A percentile compares a stretch with the other conserved stretches of the same genome.
These are phyloP conservation scores for Pseudozyma tsukubaensis DNA, from an alignment of 1,284 basidiomycete species.

Conservation along the genomic window DNA sequence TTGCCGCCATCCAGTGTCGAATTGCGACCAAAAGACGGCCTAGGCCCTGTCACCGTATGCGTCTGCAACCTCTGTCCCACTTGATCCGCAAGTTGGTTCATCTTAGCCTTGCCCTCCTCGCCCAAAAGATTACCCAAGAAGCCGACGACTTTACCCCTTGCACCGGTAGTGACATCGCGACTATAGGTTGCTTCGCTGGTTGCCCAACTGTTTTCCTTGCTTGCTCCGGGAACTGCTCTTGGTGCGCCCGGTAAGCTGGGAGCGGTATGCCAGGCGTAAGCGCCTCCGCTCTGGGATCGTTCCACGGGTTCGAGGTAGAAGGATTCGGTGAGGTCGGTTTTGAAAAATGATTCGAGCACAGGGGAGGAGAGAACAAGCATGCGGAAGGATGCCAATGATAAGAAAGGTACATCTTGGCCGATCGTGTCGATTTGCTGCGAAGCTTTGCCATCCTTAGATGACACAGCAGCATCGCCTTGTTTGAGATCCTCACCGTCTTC, in stretches of 20 bases:
- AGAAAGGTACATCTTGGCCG: conserved; percentile 62
- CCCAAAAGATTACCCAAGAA: conserved; percentile 66
- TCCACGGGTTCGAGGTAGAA: conserved; percentile 62
- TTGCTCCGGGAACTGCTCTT: conserved; percentile 49
- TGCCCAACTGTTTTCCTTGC: conserved; percentile 50
- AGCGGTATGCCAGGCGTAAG: conserved; percentile 65
- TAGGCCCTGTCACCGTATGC: conserved; percentile 65
- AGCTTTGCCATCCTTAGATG: conserved; percentile 8
- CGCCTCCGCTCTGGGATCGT: conserved; percentile 60
- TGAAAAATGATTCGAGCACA: conserved; percentile 64
- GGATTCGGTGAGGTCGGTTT: conserved; percentile 61
- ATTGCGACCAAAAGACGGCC: conserved; percentile 59
- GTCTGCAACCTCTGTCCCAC: conserved; percentile 63
- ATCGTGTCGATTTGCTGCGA: conserved; percentile 22
- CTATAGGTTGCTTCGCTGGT: conserved; percentile 62
- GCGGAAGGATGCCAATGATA: conserved; percentile 63
- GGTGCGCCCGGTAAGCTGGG: conserved; percentile 52
- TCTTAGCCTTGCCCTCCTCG: conserved; percentile 66
- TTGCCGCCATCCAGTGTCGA: conserved; percentile 48
- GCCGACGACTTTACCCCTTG: conserved; percentile 63
- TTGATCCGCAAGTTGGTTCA: conserved; percentile 65
- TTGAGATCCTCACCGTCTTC: conserved; percentile 39
- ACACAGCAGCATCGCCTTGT: neutral
- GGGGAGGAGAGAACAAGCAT: conserved; percentile 65
- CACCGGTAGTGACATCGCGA: conserved; percentile 62